Percentiles rank a stretch among this genome's conserved stretches.
Conservation (phyloP, 2,329 filamentous ascomycete genomes). For the Septoria petroselini region DNA sequence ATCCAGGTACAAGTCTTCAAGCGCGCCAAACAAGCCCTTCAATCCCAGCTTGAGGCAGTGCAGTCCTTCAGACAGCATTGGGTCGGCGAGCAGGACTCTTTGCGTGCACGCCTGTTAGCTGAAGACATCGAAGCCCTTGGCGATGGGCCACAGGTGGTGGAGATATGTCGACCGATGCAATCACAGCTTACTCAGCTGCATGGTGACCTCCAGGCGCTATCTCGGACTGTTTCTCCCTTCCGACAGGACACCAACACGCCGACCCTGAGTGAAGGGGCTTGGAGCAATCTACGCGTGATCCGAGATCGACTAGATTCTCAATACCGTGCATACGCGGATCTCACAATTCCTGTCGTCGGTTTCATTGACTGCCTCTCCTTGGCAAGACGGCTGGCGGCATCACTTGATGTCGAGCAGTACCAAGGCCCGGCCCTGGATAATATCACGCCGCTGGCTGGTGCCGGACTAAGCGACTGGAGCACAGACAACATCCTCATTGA, state of each 20-base stretch:
- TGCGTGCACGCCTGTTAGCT: constrained; percentile 63
- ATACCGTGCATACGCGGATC: constrained; percentile 80
- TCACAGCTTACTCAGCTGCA: constrained; percentile 72
- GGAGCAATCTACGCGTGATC: constrained; percentile 54
- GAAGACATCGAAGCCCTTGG: constrained; percentile 63
- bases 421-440: constrained; percentile 1
- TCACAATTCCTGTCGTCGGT: constrained; percentile 72
- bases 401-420: background rate
- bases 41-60: constrained; percentile 59
- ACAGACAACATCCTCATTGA: constrained; percentile 27
- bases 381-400: constrained; percentile 20
- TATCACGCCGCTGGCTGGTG: constrained; percentile 30
- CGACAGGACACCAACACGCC: background rate
- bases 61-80: constrained; percentile 63
- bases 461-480: constrained; percentile 23
- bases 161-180: constrained; percentile 67
- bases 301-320: constrained; percentile 65
- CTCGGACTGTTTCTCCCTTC: constrained; percentile 26
- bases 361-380: constrained; percentile 69
- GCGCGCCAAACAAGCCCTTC: constrained; percentile 56
- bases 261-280: constrained; percentile 17
- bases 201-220: constrained; percentile 62
- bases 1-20: constrained; percentile 62
- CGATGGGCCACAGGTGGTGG: constrained; percentile 60
- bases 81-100: constrained; percentile 64